phyloP scores from a whole-genome alignment of 1,284 basidiomycete genomes.

The Cryptococcus sp. region DNA sequence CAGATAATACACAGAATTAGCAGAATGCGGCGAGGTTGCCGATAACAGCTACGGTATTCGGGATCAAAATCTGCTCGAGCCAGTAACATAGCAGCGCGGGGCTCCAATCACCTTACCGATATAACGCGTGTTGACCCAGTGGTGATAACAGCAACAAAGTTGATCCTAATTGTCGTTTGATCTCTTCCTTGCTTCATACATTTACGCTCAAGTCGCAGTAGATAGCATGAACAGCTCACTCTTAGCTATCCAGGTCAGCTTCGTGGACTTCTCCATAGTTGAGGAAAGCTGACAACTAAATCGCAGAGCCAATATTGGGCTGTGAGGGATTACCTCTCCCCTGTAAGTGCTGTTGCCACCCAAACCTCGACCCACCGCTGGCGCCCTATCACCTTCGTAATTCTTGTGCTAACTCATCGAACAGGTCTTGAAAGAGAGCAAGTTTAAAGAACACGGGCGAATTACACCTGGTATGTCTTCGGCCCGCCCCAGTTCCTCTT shows the following conservation, averaged over 20 bases:
- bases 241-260: constrained; percentile 51
- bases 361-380: neutral
- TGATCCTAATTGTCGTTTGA: neutral
- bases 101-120: no score
- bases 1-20: no score
- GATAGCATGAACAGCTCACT: constrained; percentile 50
- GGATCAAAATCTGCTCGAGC: no score
- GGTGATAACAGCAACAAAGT: no score
- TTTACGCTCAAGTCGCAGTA: no score
- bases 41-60: no score
- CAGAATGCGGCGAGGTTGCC: no score
- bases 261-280: neutral
- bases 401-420: neutral
- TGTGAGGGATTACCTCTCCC: constrained; percentile 93
- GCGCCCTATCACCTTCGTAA: neutral
- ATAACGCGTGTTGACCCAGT: no score
- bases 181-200: neutral
- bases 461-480: constrained; percentile 80
- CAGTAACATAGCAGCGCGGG: no score
- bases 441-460: constrained; percentile 97
- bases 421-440: constrained; percentile 93
- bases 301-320: constrained; percentile 85
- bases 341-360: constrained; percentile 58
- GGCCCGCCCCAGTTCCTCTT: neutral
- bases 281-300: constrained; percentile 9